Evolutionary conservation across 371 early-diverging fungal species (phyloP), one percentile per base, ranked within the genome.

Genomic region (Choanephora cucurbitarum): DNA sequence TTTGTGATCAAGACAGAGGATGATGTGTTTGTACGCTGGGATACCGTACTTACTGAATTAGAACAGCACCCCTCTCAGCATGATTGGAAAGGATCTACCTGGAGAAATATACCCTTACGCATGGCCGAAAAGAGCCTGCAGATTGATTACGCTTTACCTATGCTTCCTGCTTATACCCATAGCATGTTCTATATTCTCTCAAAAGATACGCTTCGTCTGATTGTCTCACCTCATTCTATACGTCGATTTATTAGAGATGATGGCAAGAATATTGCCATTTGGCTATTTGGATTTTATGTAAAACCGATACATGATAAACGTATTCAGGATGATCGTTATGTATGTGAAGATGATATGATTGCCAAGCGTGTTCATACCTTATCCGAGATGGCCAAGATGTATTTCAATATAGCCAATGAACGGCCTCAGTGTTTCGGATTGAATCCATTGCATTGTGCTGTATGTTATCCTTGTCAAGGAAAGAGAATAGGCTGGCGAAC

Each of bases 11-110:
- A 85, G 59, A 78, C 84, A 2, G 73, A 82, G 33, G 84, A 85
- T 37, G 72, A 83, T 47, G 75, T 84, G 15, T 85, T 85, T 69
- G 79, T 80, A 14, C 63, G 83, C 10, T 82, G 81, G 81, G 84
- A 85, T 56, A 66, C 49, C 4, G 66, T 85, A 14, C 39, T 64
- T 2, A 33, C 53, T 1, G 86, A 85, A 49, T 19, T 52, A 18
- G 22, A 22, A 24, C 24, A 14, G 5, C 21, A 47, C 49, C 77
- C 15, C 46, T 48, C 39, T 49, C 66, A 19, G 41, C 57, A 73
- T 43, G 81, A 82, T 47, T 85, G 84, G 86, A 73, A 67, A 44
- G 86, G 84, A 19, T 60, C 83, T n/a, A 71, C 68, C 1, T 83
- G 5, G 67, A 77, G 71, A 72, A 82, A 69, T 70, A 82, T 72